Conservation (phyloP, 2,329 filamentous ascomycete genomes). For the Pseudogymnoascus sp. region DNA sequence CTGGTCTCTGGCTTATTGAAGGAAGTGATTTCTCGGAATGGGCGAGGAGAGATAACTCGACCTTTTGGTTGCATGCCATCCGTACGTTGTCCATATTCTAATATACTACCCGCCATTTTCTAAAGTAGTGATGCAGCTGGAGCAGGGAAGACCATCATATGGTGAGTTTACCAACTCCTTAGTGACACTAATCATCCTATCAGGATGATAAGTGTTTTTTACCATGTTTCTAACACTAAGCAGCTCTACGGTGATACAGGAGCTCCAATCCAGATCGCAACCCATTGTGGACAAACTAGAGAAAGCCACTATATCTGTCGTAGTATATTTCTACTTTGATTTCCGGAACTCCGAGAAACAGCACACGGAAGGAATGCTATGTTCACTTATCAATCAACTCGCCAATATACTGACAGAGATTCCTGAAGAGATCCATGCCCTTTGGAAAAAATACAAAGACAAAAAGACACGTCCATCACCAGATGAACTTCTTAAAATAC, state of each 20-base stretch:
- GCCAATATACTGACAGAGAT: neutral
- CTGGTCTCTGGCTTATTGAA: conserved; percentile 19
- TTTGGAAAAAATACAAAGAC: neutral
- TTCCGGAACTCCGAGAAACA: neutral
- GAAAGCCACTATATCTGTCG: neutral
- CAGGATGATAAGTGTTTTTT: neutral
- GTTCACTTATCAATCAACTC: neutral
- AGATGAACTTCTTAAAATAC: neutral
- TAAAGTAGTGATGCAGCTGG: conserved; percentile 12
- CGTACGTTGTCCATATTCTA: conserved; percentile 10
- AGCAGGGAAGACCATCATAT: conserved; percentile 19
- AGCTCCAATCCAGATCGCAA: neutral
- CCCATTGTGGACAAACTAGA: neutral
- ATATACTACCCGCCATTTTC: neutral
- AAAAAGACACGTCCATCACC: neutral
- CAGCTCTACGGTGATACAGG: neutral
- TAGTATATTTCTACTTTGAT: neutral
- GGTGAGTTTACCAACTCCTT: neutral
- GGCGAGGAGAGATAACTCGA: conserved; percentile 6
- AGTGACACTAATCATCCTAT: neutral
- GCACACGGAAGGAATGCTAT: neutral
- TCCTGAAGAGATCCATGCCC: neutral
- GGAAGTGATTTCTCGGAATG: conserved; percentile 15
- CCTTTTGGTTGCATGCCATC: conserved; percentile 19
- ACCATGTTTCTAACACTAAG: neutral